Conservation (phyloP, 805 yeast species). For the Wickerhamiella lipophila region DNA sequence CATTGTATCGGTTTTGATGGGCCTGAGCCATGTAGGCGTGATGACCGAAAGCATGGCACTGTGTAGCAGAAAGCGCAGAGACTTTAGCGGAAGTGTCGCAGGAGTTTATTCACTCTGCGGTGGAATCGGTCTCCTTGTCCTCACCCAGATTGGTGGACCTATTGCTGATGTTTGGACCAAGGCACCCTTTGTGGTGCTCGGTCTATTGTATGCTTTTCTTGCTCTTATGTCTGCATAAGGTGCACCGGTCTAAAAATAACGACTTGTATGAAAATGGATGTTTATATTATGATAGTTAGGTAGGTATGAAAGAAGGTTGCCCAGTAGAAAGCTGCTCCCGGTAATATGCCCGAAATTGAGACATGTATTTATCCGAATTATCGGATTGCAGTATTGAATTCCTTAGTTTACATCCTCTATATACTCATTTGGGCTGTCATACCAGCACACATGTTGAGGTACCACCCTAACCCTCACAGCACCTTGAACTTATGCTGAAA, state of each 20-base stretch:
- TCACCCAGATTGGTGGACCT: conserved; percentile 50
- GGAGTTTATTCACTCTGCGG: conserved; percentile 61
- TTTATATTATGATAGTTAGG: no score
- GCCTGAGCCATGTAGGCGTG: conserved; percentile 49
- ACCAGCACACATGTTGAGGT: no score
- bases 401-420: no score
- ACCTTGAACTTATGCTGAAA: background rate
- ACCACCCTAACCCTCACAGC: background rate
- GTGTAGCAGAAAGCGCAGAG: conserved; percentile 35
- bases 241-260: no score
- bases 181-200: conserved; percentile 47
- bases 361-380: no score
- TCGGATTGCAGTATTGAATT: no score
- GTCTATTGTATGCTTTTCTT: conserved; percentile 28
- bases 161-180: conserved; percentile 45
- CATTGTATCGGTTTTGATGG: conserved; percentile 37
- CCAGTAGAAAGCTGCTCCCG: no score
- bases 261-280: no score
- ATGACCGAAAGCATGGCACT: conserved; percentile 54
- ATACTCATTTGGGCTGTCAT: no score
- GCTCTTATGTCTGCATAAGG: conserved; percentile 11
- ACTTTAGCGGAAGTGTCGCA: conserved; percentile 47
- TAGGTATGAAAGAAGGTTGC: no score
- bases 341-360: no score
- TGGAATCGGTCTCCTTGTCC: conserved; percentile 49